Evolutionary conservation across 2,329 filamentous ascomycete genomes (phyloP), one percentile per base, ranked within the genome.

Genomic region (Colletotrichum sp.): DNA sequence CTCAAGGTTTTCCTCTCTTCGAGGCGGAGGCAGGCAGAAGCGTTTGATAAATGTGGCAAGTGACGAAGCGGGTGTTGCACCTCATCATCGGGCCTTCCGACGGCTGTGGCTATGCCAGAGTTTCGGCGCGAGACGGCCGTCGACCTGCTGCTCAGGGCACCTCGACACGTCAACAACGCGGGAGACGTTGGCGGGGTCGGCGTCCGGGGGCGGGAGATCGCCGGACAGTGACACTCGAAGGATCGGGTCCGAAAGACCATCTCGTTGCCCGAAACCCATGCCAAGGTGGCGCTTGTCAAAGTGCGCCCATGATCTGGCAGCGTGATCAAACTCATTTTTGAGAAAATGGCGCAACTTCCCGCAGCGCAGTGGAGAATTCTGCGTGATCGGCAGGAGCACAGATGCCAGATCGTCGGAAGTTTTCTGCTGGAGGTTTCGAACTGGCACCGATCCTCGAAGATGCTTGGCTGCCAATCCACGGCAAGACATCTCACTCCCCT

Each of bases 241-340:
- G 7, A 28, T 70, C 74, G 74, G 71, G 70, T 52, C 64, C 71
- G 57, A 73, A 64, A 15, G 34, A 12, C n/a, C 21, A 5, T 36
- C 12, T 36, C 59, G 12, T 21, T 72, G 39, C 30, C 71, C 71
- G 71, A 73, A 34, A 55, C 39, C 10, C 12, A 60, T n/a, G 70
- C 70, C 74, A 60, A 65, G 70, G 32, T 69, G 64, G 59, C 59
- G 30, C 57, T 36, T 74, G 74, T 76, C 64, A 76, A 65, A 61
- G 26, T 59, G 13, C 63, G 69, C 69, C 73, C 63, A 43, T 67
- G 63, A 72, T 59, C 63, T 39, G 18, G 24, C 30, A 59, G 26
- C 74, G 60, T 69, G 70, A 63, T 32, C 74, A 69, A 74, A 68
- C 74, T 52, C 59, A 52, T 57, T 28, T 36, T 21, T 13, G 26